These are phyloP conservation scores for Letharia lupina DNA, from an alignment of 495 filamentous ascomycete genomes.

Conservation along the genomic window DNA sequence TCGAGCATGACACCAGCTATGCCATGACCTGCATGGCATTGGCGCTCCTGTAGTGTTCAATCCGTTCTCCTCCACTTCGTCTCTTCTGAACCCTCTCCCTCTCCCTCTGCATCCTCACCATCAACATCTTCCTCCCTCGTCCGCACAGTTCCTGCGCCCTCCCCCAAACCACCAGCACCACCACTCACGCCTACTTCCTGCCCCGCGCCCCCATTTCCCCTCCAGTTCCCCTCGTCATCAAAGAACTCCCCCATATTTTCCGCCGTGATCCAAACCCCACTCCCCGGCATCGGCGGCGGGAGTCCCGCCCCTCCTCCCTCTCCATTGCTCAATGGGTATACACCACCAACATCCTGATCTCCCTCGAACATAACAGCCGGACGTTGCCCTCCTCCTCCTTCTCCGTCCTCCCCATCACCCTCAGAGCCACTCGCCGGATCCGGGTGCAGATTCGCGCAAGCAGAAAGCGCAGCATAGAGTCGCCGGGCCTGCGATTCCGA, in stretches of 20 bases:
- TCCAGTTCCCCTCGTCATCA: slow-evolving; percentile 57
- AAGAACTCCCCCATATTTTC: slow-evolving; percentile 84
- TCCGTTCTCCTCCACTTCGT: slow-evolving; percentile 56
- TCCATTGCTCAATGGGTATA: slow-evolving; percentile 27
- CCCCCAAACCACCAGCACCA: slow-evolving; percentile 49
- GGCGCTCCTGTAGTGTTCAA: slow-evolving; percentile 24
- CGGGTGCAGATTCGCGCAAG: slow-evolving; percentile 84
- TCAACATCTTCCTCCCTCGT: slow-evolving; percentile 32
- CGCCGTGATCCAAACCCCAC: slow-evolving; percentile 90
- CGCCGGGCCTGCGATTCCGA: slow-evolving; percentile 33
- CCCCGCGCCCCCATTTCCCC: slow-evolving; percentile 36
- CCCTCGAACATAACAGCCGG: slow-evolving; percentile 49
- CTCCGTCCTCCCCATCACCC: slow-evolving; percentile 44
- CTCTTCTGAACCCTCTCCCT: slow-evolving; percentile 29
- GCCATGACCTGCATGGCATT: not conserved
- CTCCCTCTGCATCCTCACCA: slow-evolving; percentile 30
- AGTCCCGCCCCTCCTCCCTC: slow-evolving; percentile 44
- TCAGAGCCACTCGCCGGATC: slow-evolving; percentile 53
- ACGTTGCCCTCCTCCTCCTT: slow-evolving; percentile 29
- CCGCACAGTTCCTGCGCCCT: slow-evolving; percentile 36
- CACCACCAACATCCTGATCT: slow-evolving; percentile 32
- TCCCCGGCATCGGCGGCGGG: slow-evolving; percentile 72
- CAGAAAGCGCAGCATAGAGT: slow-evolving; percentile 72
- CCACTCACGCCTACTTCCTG: slow-evolving; percentile 31
- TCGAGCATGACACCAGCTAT: slow-evolving; percentile 14